These are phyloP conservation scores for Diaporthe australafricana DNA, from an alignment of 2,329 filamentous ascomycete species.

Conservation along the genomic window DNA sequence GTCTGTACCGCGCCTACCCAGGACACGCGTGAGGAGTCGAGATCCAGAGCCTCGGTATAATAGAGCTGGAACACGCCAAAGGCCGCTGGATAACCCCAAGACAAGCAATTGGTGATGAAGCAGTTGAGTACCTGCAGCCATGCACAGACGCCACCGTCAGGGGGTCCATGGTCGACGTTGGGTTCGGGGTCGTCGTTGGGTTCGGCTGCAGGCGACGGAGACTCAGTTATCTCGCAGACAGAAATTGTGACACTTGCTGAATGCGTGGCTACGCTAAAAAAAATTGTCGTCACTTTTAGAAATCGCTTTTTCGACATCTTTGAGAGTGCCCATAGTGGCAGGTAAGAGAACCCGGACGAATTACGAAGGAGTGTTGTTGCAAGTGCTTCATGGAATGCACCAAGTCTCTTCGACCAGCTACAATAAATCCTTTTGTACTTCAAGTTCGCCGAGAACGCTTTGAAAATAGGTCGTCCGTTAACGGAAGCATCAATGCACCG, in stretches of 20 bases:
- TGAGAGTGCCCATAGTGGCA: not conserved
- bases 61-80: constrained; percentile 63
- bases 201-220: not conserved
- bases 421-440: too few relatives aligned
- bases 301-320: too few relatives aligned
- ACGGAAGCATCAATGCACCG: too few relatives aligned
- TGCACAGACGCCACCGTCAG: constrained; percentile 11
- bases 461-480: too few relatives aligned
- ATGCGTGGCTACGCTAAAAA: not conserved
- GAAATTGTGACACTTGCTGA: not conserved
- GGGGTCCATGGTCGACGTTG: not conserved
- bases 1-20: constrained; percentile 64
- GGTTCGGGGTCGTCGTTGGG: not conserved
- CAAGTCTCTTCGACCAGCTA: too few relatives aligned
- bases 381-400: too few relatives aligned
- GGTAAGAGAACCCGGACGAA: too few relatives aligned
- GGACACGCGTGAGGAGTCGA: constrained; percentile 51
- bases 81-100: constrained; percentile 62
- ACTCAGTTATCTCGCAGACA: not conserved
- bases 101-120: constrained; percentile 59
- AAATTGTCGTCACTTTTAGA: not conserved
- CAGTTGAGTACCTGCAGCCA: constrained; percentile 54
- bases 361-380: too few relatives aligned
- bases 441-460: too few relatives aligned
- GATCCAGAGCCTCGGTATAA: constrained; percentile 51